Base-by-base conservation (phyloP, 169 alveolate genomes). In the Theileria equi region DNA sequence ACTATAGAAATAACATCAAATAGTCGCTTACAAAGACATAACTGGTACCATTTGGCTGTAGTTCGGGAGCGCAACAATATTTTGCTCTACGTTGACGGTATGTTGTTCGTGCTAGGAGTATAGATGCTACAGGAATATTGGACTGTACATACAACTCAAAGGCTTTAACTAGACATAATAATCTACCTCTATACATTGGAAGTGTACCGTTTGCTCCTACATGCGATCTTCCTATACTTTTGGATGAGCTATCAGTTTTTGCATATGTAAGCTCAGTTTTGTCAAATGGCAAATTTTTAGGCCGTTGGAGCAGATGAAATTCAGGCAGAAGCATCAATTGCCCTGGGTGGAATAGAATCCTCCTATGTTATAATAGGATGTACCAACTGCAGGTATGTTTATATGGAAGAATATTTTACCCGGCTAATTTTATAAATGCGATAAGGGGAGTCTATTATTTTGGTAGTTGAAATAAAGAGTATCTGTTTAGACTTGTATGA, bases 321-420 rank as follows among this genome's bases (percentile, higher is more conserved):
- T 8, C 86, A 77, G 52, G 86, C 86, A 17, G 86, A 77, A 36
- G 86, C 86, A 8, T 71, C 89, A n/a, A 36, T 59, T 10, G 66
- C 40, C 17, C 64, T 91, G 45, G 91, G 91, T 23, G 95, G 95
- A 29, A 36, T 91, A 17, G 94, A 91, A 70, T 91, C 95, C 36
- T 89, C 95, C 16, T 91, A 73, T 65, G 58, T 91, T 13, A 85
- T 87, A 50, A 83, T 91, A 36, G 95, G 94, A 10, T 91, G 95
- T 82, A 81, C 82, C 54, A 80, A 87, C 78, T 91, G 95, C 89
- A 89, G 89, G 92, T 88, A 61, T 21, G 77, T 64, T 21, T 53
- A 19, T 17, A 11, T 38, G 8, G 3, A 21, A 21, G 32, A 21
- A 17, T n/a, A 43, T 61, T 21, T 2, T 13, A 21, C 17, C 25